phyloP scores from a whole-genome alignment of 345 rosid genomes.

The Turnera subulata region DNA sequence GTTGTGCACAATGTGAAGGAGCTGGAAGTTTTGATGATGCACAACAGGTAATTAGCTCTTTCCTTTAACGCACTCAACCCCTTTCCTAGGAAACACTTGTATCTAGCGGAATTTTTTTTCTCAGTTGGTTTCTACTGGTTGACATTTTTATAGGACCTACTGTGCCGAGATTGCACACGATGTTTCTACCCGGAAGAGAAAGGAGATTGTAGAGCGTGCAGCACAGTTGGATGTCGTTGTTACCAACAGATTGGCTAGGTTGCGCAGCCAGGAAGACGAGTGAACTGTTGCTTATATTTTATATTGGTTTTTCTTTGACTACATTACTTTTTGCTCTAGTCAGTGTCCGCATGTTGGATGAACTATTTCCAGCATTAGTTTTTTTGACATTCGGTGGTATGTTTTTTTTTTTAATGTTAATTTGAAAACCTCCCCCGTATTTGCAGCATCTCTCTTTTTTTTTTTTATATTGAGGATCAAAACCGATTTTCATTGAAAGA shows the following conservation, averaged over 20 bases:
- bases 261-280: constrained; percentile 69
- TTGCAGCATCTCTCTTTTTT: too few species aligned
- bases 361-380: too few species aligned
- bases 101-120: not conserved
- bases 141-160: constrained; percentile 38
- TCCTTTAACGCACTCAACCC: too few species aligned
- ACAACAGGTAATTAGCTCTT: constrained; percentile 38
- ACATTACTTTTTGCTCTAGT: not conserved
- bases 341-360: too few species aligned
- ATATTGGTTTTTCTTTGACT: constrained; percentile 10
- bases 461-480: too few species aligned
- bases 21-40: constrained; percentile 68
- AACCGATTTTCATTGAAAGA: too few species aligned
- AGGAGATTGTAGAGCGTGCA: constrained; percentile 59
- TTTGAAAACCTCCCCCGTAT: too few species aligned
- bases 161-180: constrained; percentile 71
- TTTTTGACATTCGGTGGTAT: too few species aligned
- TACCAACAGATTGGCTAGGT: constrained; percentile 69
- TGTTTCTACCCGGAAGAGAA: constrained; percentile 59
- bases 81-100: too few species aligned
- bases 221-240: constrained; percentile 65
- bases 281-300: constrained; percentile 15
- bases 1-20: constrained; percentile 19
- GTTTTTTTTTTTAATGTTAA: too few species aligned
- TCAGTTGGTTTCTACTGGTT: not conserved